Evolutionary conservation across 2,329 filamentous ascomycete species (phyloP), one percentile per base, ranked within the genome.

Genomic region (Sclerotinia nivalis): DNA sequence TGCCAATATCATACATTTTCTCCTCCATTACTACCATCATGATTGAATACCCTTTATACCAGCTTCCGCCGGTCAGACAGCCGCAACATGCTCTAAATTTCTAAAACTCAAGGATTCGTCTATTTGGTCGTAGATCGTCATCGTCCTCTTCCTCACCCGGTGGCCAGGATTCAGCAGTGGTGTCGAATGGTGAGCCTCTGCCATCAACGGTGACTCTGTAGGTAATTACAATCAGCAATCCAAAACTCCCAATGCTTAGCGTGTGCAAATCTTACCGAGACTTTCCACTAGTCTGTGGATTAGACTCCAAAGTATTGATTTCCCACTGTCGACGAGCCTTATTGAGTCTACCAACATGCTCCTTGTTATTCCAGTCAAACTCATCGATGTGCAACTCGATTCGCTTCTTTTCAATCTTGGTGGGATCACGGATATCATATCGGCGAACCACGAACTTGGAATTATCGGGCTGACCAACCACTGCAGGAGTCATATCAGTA

Each of bases 41-140:
- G 49, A 28, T 52, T 1, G 4, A 25, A 52, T 2, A 13, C 49
- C 1, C 22, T 47, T 7, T 7, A 49, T 49, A 49, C 8, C 47
- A n/a, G 8, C 9, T 10, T 9, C 1, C 12, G 5, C 5, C 25
- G 50, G n/a, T n/a, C n/a, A n/a, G n/a, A n/a, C n/a, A n/a, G n/a
- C n/a, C n/a, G n/a, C n/a, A n/a, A n/a, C 28, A 1, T 13, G 0
- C 22, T 10, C 28, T 7, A 0, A 0, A 4, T 0, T 7, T 20
- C 15, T 28, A 22, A 20, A 55, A 12, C 1, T 34, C 28, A 22
- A 43, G 40, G 4, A 43, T 43, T 43, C 5, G 40, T 43, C 40
- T 18, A 43, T 43, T 18, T 43, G 15, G 40, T 43, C 13, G 6
- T 18, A 43, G 40, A 43, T 56, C 8, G 0, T 18, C 28, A 7